phyloP scores from a whole-genome alignment of 2,329 filamentous ascomycete genomes.

The Onygena corvina region DNA sequence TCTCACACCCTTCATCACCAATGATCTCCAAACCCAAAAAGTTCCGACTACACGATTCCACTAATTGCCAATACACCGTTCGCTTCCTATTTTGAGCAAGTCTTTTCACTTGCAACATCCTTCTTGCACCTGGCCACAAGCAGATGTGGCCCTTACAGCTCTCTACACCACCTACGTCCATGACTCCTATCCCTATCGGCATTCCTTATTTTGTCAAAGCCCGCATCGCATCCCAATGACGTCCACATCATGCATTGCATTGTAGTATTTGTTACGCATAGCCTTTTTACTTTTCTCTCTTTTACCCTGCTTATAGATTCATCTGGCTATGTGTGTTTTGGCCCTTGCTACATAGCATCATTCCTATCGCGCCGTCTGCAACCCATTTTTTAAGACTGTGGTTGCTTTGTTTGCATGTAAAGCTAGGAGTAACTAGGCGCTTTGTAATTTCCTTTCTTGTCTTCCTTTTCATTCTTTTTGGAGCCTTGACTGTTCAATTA shows the following conservation, averaged over 20 bases:
- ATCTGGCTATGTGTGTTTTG: not conserved
- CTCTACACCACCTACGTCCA: not conserved
- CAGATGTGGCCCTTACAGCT: not conserved
- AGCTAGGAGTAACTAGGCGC: constrained; percentile 3
- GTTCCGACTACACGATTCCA: not conserved
- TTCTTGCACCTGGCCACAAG: not conserved
- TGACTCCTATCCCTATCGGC: not conserved
- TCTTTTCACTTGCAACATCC: not conserved
- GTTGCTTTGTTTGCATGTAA: not conserved
- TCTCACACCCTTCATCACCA: no score
- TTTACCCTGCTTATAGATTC: not conserved
- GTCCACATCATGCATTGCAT: constrained; percentile 4
- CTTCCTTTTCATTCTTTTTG: not conserved
- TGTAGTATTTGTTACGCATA: not conserved
- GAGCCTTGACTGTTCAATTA: constrained; percentile 1
- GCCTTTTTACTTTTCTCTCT: not conserved
- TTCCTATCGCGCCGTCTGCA: not conserved
- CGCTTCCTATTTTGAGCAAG: not conserved
- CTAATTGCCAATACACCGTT: not conserved
- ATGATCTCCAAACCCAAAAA: no score
- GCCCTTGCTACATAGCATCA: not conserved
- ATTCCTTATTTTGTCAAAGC: not conserved
- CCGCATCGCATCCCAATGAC: constrained; percentile 2
- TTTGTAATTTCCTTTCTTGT: not conserved
- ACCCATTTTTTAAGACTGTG: not conserved